Percentiles rank a stretch among this genome's conserved stretches.
Evolutionary conservation across 2,329 filamentous ascomycete species (phyloP).

Genomic region (Aspergillaceae sp.): DNA sequence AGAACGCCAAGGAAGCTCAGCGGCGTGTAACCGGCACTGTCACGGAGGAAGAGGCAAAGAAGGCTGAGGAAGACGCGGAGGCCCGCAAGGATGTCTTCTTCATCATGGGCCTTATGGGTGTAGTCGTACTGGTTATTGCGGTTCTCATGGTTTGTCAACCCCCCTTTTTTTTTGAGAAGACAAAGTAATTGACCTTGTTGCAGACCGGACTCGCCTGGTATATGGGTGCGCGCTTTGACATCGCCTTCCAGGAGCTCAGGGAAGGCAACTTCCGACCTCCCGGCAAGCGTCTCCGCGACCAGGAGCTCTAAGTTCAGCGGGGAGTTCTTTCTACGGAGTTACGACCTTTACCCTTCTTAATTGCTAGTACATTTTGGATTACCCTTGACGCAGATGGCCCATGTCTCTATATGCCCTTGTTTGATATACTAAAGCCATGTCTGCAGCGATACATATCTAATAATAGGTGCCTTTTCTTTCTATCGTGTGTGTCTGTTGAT

Average conservation of each 20-base stretch:
- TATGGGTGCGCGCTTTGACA: constrained; percentile 74
- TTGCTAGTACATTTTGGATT: constrained; percentile 10
- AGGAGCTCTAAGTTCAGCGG: constrained; percentile 32
- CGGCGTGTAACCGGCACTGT: constrained; percentile 43
- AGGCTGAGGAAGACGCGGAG: constrained; percentile 41
- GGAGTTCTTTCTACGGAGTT: constrained; percentile 17
- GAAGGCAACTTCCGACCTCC: constrained; percentile 40
- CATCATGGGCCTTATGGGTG: constrained; percentile 59
- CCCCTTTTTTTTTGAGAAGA: not conserved
- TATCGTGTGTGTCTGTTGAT: constrained; percentile 4
- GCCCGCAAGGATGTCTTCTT: constrained; percentile 50
- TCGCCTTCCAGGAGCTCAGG: constrained; percentile 51
- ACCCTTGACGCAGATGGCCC: constrained; percentile 14
- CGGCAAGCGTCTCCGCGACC: constrained; percentile 14
- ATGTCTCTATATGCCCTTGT: constrained; percentile 14
- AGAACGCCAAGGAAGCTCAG: constrained; percentile 56
- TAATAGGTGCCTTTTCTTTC: too few relatives aligned
- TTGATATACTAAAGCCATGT: constrained; percentile 8
- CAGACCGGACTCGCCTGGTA: constrained; percentile 71
- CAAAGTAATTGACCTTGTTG: not conserved
- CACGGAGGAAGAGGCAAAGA: constrained; percentile 50
- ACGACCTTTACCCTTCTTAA: constrained; percentile 19
- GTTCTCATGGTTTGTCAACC: constrained; percentile 62
- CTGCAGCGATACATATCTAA: constrained; percentile 18
- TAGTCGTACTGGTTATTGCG: constrained; percentile 67